Percentiles rank a stretch among this genome's conserved stretches.
Conservation (phyloP, 2,329 filamentous ascomycete genomes). For the Pyricularia grisea region DNA sequence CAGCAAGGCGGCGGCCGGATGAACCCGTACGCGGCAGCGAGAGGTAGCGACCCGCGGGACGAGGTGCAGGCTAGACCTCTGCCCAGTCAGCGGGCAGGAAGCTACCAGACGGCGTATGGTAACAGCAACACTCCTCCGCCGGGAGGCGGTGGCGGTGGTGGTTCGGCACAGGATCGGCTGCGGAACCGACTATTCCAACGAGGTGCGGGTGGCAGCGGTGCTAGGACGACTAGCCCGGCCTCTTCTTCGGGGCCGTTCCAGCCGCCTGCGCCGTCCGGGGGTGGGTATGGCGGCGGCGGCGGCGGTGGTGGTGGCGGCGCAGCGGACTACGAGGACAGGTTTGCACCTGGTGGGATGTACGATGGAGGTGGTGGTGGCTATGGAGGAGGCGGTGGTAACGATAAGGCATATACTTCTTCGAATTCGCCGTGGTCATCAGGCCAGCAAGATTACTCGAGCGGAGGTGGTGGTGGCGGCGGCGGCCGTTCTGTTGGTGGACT, state of each 20-base stretch:
- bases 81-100: conserved; percentile 65
- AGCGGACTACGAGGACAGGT: conserved; percentile 33
- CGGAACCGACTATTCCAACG: conserved; percentile 72
- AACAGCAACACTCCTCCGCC: conserved; percentile 19
- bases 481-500: conserved; percentile 19
- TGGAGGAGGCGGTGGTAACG: conserved; percentile 20
- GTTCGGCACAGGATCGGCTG: conserved; percentile 70
- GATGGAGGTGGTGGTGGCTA: conserved; percentile 21
- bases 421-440: conserved; percentile 38
- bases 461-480: conserved; percentile 21
- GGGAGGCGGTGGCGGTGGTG: conserved; percentile 22
- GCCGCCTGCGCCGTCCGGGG: conserved; percentile 22
- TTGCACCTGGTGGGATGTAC: conserved; percentile 34
- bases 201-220: conserved; percentile 44
- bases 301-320: conserved; percentile 21
- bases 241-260: conserved; percentile 33
- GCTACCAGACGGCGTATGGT: conserved; percentile 51
- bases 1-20: conserved; percentile 14
- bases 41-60: conserved; percentile 17
- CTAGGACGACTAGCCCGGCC: conserved; percentile 47
- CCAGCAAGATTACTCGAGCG: conserved; percentile 27
- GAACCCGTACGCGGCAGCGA: conserved; percentile 21
- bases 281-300: conserved; percentile 15
- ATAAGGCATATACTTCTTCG: conserved; percentile 31
- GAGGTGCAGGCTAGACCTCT: conserved; percentile 46